Base-by-base conservation (phyloP, 78 protist genomes). In the slime mould (Dictyostelium discoideum) region DNA sequence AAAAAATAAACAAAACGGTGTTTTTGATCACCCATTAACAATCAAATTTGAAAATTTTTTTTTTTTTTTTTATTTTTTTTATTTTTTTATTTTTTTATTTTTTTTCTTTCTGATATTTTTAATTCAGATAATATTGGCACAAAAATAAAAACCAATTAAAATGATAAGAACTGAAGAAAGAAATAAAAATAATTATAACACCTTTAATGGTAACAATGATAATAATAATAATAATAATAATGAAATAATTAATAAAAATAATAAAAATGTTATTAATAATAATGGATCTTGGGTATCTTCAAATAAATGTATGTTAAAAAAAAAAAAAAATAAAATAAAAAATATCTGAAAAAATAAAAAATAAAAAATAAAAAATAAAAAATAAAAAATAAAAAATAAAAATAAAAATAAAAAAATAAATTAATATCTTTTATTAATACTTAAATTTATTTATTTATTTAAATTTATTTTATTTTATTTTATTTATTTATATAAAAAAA, bases 271-370 rank as follows among this genome's bases (percentile, higher is more conserved):
- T 60, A 18, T 5, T 20, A 63, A 63, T 63, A 67, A 67, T 67
- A 67, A 24, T 24, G 24, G 24, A 24, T 20, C 76, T n/a, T 84
- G 88, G 88, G 72, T 84, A 22, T 46, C 88, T 54, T 67, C 88
- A 60, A 84, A 65, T 65, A 84, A 84, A 65, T 48, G 88, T 83
- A n/a, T n/a, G n/a, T n/a, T n/a, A n/a, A n/a, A n/a, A n/a, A n/a
- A 57, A 11, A n/a, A 50, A 50, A 46, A 13, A 54, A n/a, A 46
- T 8, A 67, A 67, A 24, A 32, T 32, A 32, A 32, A 32, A 32
- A 32, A 32, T 32, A n/a, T 32, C 37, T 32, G 37, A 32, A 32
- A 24, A 60, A 83, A 60, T 26, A 65, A 46, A 29, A 8, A 14
- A 32, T 16, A 26, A 29, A 7, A 20, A 69, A 26, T 2, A n/a